phyloP scores from a whole-genome alignment of 306 rosid genomes.

The Trifolium repens region DNA sequence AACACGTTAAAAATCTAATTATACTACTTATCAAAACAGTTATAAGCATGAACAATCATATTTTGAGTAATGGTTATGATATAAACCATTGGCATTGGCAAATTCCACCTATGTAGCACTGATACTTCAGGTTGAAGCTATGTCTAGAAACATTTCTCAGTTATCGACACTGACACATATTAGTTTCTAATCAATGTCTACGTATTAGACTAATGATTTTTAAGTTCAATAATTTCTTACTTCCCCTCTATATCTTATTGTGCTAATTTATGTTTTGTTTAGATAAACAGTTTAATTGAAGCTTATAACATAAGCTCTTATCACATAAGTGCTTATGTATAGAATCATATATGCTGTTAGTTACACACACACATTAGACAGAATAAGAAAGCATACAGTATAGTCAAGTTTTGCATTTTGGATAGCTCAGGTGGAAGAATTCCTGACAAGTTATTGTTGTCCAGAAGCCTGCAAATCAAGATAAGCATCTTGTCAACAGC shows the following conservation, averaged over 20 bases:
- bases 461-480: constrained; percentile 79
- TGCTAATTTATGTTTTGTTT: not conserved
- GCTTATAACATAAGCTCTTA: too few species aligned
- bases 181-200: too few species aligned
- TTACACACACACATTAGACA: constrained; percentile 1
- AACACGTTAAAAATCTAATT: constrained; percentile 15
- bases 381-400: constrained; percentile 54
- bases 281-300: too few species aligned
- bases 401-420: constrained; percentile 52
- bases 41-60: not conserved
- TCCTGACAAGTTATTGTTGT: constrained; percentile 90
- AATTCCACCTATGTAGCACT: not conserved
- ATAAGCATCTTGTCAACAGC: constrained; percentile 35
- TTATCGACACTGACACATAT: too few species aligned
- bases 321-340: too few species aligned
- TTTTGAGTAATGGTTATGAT: too few species aligned
- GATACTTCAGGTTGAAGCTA: too few species aligned
- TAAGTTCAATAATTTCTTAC: not conserved
- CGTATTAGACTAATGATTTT: too few species aligned
- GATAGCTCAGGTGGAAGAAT: constrained; percentile 68
- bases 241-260: not conserved
- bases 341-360: not conserved
- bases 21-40: not conserved
- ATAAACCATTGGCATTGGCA: not conserved
- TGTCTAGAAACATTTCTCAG: too few species aligned